A percentile compares a stretch with the other conserved stretches of the same genome.
Evolutionary conservation across 768 basidiomycete species (phyloP).

Genomic region (Dentipellis fragilis): DNA sequence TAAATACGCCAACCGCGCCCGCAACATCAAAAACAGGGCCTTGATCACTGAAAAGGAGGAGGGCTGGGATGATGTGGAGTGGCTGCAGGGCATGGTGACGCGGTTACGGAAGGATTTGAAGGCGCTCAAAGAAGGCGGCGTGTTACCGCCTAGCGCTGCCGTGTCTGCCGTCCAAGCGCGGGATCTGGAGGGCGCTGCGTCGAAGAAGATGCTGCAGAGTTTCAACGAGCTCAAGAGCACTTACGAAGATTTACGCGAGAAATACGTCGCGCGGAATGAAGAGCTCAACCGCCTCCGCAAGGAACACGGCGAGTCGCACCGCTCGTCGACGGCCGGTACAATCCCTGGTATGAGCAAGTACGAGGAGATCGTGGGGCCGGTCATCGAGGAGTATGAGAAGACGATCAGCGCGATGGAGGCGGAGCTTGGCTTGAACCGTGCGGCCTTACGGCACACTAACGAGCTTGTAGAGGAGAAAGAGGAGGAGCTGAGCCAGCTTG

Average conservation of each 20-base stretch:
- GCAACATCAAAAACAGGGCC: conserved; percentile 95
- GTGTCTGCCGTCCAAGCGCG: conserved; percentile 4
- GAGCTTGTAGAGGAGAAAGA: conserved; percentile 91
- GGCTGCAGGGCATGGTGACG: conserved; percentile 80
- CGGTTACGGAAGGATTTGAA: conserved; percentile 86
- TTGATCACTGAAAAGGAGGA: conserved; percentile 90
- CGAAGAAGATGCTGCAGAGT: conserved; percentile 70
- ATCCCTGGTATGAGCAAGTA: conserved; percentile 59
- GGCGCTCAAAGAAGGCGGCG: conserved; percentile 58
- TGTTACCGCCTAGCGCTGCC: conserved; percentile 12
- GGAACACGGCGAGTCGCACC: conserved; percentile 69
- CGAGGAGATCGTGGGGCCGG: conserved; percentile 91
- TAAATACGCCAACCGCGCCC: conserved; percentile 94
- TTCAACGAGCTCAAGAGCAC: conserved; percentile 79
- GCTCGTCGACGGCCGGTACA: conserved; percentile 47
- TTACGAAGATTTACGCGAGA: conserved; percentile 74
- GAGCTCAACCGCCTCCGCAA: conserved; percentile 74
- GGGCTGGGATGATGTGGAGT: conserved; percentile 98
- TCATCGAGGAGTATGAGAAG: conserved; percentile 98
- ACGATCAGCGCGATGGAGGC: conserved; percentile 92
- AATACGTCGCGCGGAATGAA: conserved; percentile 82
- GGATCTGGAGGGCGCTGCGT: conserved; percentile 26
- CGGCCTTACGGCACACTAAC: conserved; percentile 83
- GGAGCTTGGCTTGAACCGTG: conserved; percentile 78
- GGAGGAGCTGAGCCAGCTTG: conserved; percentile 56